phyloP scores from a whole-genome alignment of 495 filamentous ascomycete genomes.

The Penicillium soppii region DNA sequence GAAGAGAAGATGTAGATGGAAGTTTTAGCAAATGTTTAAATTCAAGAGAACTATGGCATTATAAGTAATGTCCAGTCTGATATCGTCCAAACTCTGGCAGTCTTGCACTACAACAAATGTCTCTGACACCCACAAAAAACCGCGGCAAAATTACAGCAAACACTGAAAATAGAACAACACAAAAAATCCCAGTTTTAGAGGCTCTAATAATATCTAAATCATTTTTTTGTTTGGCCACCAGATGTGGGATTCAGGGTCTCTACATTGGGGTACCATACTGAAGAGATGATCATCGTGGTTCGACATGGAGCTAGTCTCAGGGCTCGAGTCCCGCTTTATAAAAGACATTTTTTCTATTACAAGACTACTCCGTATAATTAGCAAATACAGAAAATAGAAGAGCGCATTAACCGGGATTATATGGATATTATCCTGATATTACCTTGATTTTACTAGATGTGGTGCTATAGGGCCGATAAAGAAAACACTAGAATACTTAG shows the following conservation, averaged over 20 bases:
- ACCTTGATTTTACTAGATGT: background rate
- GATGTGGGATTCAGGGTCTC: background rate
- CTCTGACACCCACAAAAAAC: background rate
- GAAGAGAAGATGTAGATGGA: background rate
- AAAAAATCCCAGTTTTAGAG: background rate
- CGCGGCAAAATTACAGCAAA: slow-evolving; percentile 3
- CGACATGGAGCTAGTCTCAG: slow-evolving; percentile 3
- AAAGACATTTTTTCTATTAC: background rate
- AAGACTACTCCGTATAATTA: no score
- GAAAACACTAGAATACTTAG: background rate
- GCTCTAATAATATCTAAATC: slow-evolving; percentile 21
- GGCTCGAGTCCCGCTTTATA: background rate
- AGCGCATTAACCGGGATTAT: background rate
- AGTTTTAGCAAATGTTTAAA: background rate
- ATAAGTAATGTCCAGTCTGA: slow-evolving; percentile 3
- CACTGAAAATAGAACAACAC: slow-evolving; percentile 5
- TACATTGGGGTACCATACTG: background rate
- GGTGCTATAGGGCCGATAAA: slow-evolving; percentile 17
- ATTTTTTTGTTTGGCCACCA: slow-evolving; percentile 4
- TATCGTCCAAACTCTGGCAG: slow-evolving; percentile 1
- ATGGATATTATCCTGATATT: background rate
- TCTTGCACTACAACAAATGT: background rate
- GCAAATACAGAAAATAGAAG: no score
- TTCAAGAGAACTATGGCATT: background rate
- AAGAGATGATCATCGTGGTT: background rate